Percentiles rank a stretch among this genome's conserved stretches.
These are phyloP conservation scores for Leptomonas pyrrhocoris DNA, from an alignment of 208 protist genomes.

Conservation along the genomic window DNA sequence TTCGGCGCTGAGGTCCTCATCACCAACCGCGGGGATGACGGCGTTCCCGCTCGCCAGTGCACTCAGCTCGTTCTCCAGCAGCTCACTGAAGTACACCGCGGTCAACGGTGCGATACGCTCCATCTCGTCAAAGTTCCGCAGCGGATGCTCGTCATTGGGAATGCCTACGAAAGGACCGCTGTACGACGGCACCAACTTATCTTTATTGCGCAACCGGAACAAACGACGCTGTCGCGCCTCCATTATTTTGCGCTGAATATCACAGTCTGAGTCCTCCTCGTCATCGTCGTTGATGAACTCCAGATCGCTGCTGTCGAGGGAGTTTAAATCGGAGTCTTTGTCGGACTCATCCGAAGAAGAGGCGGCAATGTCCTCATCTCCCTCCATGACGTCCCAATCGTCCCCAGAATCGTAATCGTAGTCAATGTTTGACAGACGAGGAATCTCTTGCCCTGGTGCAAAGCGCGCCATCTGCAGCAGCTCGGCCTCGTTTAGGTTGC, in stretches of 20 bases:
- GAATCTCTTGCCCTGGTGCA: constrained; percentile 48
- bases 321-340: constrained; percentile 22
- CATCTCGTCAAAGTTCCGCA: constrained; percentile 70
- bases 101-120: constrained; percentile 53
- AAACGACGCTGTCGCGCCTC: constrained; percentile 75
- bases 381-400: constrained; percentile 85
- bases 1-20: constrained; percentile 20
- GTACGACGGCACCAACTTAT: constrained; percentile 81
- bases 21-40: constrained; percentile 11
- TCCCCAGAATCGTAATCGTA: constrained; percentile 91
- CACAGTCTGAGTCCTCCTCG: constrained; percentile 73
- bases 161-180: constrained; percentile 82
- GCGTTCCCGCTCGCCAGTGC: constrained; percentile 16
- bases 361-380: constrained; percentile 72
- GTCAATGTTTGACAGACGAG: constrained; percentile 76
- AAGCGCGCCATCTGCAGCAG: constrained; percentile 68
- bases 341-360: constrained; percentile 34
- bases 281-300: constrained; percentile 84
- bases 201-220: constrained; percentile 76
- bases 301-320: constrained; percentile 59
- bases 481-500: constrained; percentile 55
- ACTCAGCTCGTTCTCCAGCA: constrained; percentile 55
- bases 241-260: constrained; percentile 73
- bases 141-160: constrained; percentile 60
- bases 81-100: constrained; percentile 38